Conservation (phyloP, 306 rosid genomes). For the Cicer pinnatifidum region DNA sequence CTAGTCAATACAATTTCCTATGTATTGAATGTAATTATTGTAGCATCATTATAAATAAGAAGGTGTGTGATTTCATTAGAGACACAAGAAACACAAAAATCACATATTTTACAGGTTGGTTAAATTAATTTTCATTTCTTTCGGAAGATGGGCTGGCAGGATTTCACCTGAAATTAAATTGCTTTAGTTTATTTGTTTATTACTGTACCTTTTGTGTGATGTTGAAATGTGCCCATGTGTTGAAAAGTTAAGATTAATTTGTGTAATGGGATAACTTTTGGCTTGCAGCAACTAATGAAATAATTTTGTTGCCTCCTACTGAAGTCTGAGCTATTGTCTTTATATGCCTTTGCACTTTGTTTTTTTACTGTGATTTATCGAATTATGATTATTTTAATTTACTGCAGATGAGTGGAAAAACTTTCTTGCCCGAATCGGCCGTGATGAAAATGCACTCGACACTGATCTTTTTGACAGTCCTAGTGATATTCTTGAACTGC, state of each 20-base stretch:
- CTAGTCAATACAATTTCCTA: too few species aligned
- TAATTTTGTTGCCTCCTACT: neutral
- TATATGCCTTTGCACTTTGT: neutral
- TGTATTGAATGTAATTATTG: too few species aligned
- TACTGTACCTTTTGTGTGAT: neutral
- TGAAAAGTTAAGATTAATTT: neutral
- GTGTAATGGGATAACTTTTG: neutral
- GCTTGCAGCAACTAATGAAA: conserved; percentile 4
- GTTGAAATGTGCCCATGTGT: neutral
- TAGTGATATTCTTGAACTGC: conserved; percentile 81
- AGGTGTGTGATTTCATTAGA: too few species aligned
- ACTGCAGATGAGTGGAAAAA: conserved; percentile 90
- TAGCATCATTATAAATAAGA: too few species aligned
- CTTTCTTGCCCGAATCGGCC: conserved; percentile 87
- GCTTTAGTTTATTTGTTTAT: conserved; percentile 1
- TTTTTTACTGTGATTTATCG: neutral
- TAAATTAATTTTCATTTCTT: conserved; percentile 2
- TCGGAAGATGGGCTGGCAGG: neutral
- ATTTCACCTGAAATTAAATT: neutral
- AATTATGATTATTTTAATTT: neutral
- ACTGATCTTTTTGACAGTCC: conserved; percentile 61
- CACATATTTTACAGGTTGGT: neutral
- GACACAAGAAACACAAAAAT: too few species aligned
- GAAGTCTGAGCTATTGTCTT: neutral
- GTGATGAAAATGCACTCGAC: conserved; percentile 72